Base-by-base conservation (phyloP, 768 basidiomycete genomes). In the Boletus sp. region DNA sequence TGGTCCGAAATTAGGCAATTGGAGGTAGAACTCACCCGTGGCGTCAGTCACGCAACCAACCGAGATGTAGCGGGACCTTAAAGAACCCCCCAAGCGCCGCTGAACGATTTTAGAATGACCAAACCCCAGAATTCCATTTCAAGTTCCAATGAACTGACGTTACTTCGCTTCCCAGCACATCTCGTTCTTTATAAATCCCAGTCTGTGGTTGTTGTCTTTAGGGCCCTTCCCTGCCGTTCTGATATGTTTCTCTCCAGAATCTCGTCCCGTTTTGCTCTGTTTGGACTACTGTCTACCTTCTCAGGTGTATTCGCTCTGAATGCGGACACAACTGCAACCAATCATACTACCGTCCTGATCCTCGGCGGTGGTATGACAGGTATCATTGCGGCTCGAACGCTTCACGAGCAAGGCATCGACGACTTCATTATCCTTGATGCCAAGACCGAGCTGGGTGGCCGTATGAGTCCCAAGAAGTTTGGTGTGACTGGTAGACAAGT, bases 281-380 rank as follows among this genome's bases (percentile, higher is more conserved):
- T 57, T 21, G 49, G 50, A 7, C 2, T 64, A 4, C 35, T 62
- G 15, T 42, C 52, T 21, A 15, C 32, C 11, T 13, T 50, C 23
- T 39, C 55, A 6, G n/a, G 19, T 25, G 50, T 51, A 4, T 37
- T 40, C 19, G 52, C 62, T 15, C 47, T 58, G 30, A 38, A 58
- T 47, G 33, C 40, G 4, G 45, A 48, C 19, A 32, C 37, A 19
- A 40, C 45, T 21, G 23, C 39, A 8, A 17, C 58, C 11, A 69
- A 54, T 9, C 51, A 62, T 19, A 61, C 65, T 6, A 72, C 63
- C 15, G 78, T 84, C 4, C 75, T 87, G 40, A 81, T 87, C 49
- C 75, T 87, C 11, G 85, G 86, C 2, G 86, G 84, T 19, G 85
- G 86, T 9, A 77, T 87, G 34, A 71, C 86, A 5, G 85, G 87